Percentiles rank a stretch among this genome's conserved stretches.
phyloP scores from a whole-genome alignment of 2,329 filamentous ascomycete species.

The Fusarium sp. region DNA sequence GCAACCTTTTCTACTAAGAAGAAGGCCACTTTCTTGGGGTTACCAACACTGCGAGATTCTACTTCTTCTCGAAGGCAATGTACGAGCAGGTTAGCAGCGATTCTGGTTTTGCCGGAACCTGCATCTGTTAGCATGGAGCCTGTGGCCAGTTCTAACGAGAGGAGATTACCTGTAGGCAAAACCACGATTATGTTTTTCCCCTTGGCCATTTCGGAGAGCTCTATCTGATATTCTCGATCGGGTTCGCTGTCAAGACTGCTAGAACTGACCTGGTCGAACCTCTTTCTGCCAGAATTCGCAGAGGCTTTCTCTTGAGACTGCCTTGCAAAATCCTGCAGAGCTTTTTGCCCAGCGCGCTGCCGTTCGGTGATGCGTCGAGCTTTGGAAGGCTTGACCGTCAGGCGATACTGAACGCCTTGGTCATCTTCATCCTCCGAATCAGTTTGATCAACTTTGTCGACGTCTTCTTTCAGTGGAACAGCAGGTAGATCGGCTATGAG shows the following conservation, averaged over 20 bases:
- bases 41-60: constrained; percentile 70
- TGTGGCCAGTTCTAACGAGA: fast-evolving
- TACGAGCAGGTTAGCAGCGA: constrained; percentile 85
- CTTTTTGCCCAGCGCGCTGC: constrained; percentile 61
- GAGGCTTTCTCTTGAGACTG: constrained; percentile 51
- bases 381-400: constrained; percentile 47
- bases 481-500: background rate
- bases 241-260: constrained; percentile 56
- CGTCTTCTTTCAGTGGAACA: background rate
- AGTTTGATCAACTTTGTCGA: constrained; percentile 1
- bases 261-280: constrained; percentile 44
- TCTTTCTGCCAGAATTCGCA: constrained; percentile 48
- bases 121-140: background rate
- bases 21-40: constrained; percentile 76
- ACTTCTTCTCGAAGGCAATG: constrained; percentile 83
- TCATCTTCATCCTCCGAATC: constrained; percentile 45
- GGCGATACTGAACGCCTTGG: constrained; percentile 47
- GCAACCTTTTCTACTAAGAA: constrained; percentile 93
- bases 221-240: constrained; percentile 83
- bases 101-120: constrained; percentile 96
- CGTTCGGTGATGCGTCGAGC: constrained; percentile 57
- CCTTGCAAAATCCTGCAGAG: constrained; percentile 59
- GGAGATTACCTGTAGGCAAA: constrained; percentile 78
- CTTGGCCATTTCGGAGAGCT: constrained; percentile 90
- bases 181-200: constrained; percentile 90